Evolutionary conservation across 2,329 filamentous ascomycete species (phyloP), one percentile per base, ranked within the genome.

Genomic region (Aspergillus candidus): DNA sequence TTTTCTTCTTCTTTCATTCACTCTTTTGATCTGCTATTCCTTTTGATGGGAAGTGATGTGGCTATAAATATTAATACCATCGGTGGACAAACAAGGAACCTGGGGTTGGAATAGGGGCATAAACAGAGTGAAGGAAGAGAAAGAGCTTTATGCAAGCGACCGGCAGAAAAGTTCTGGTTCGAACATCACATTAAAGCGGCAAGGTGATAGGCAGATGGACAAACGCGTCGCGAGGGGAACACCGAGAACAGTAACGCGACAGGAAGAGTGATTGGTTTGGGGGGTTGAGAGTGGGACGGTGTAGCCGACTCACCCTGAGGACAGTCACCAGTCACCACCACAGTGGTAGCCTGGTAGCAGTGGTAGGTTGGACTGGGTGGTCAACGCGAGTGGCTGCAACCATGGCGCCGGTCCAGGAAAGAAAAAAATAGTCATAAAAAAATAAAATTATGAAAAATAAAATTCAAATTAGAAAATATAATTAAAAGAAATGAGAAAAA

Each of bases 121-220:
- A 48, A 39, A 32, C 48, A 39, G 39, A 36, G 38, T 33, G 38
- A 40, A 42, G 33, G 35, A 44, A 38, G 50, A 46, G 53, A 43
- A 42, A 46, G 54, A 50, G 40, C 18, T 18, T 18, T 44, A 48
- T 42, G 40, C 49, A 51, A 40, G 46, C 33, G 36, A 37, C 44
- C 42, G 45, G 45, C 35, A 44, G 44, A 47, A 52, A 54, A 57
- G 52, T 63, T 64, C 64, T 64, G 58, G 60, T 64, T 59, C 55
- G 49, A 59, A 59, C 56, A 53, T 53, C 49, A 45, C 35, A 43
- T 50, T 59, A 63, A 65, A 66, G 62, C 63, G 58, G 63, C 61
- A 49, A 54, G 53, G 44, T 35, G 54, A 53, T 46, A 27, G 22
- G 22, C 22, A 27, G 22, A 27, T 27, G 22, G 58, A 40, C 33